phyloP scores from a whole-genome alignment of 805 yeast genomes.

The Schizosaccharomyces japonicus region DNA sequence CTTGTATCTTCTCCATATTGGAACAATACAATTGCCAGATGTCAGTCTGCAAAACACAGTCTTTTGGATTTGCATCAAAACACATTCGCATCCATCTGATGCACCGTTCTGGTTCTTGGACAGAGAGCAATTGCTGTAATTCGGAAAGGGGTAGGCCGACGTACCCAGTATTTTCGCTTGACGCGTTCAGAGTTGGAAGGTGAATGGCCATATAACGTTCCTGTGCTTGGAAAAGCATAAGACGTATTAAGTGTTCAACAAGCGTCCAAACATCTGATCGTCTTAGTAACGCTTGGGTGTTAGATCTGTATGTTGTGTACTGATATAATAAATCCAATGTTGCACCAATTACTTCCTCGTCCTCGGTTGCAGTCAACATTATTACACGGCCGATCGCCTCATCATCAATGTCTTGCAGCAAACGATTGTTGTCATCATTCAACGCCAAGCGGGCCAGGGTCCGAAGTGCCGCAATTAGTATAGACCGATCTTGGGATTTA shows the following conservation, averaged over 20 bases:
- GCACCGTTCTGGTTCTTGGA: conserved; percentile 69
- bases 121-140: conserved; percentile 24
- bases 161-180: conserved; percentile 30
- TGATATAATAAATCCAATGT: conserved; percentile 66
- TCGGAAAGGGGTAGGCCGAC: conserved; percentile 32
- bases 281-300: conserved; percentile 29
- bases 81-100: conserved; percentile 86
- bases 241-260: conserved; percentile 12
- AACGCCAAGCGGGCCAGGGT: conserved; percentile 60
- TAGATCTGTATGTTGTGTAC: conserved; percentile 37
- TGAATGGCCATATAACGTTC: not conserved
- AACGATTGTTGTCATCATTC: conserved; percentile 30
- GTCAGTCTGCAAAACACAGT: conserved; percentile 84
- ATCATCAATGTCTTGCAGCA: conserved; percentile 21
- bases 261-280: conserved; percentile 24
- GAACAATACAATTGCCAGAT: conserved; percentile 62
- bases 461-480: conserved; percentile 45
- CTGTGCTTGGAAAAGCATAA: conserved; percentile 2
- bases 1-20: not conserved
- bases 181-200: too few relatives aligned
- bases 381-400: conserved; percentile 29
- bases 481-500: conserved; percentile 36
- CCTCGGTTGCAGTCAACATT: conserved; percentile 37
- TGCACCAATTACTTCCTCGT: conserved; percentile 46
- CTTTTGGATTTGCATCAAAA: conserved; percentile 50